Conservation (phyloP, 495 filamentous ascomycete species). For the Terfezia boudieri region DNA sequence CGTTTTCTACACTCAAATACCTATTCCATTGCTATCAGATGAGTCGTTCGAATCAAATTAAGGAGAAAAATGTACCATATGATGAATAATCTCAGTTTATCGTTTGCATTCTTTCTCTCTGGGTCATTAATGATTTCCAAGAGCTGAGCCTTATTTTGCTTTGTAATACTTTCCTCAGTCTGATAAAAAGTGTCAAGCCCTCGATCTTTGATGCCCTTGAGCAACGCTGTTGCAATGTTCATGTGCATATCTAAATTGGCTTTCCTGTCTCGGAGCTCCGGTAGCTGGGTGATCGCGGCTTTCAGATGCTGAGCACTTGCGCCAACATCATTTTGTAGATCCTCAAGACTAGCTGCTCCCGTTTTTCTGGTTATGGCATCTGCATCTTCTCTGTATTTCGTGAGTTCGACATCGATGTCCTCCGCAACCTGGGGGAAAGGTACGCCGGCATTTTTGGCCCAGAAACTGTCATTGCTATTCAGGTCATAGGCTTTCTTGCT, state of each 20-base stretch:
- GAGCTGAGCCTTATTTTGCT: constrained; percentile 76
- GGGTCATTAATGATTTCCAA: constrained; percentile 64
- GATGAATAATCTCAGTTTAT: constrained; percentile 83
- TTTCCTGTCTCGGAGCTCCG: constrained; percentile 82
- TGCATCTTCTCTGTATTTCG: constrained; percentile 86
- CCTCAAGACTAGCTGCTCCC: constrained; percentile 77
- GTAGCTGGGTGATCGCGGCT: constrained; percentile 76
- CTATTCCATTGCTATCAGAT: constrained; percentile 1
- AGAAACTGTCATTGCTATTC: constrained; percentile 86
- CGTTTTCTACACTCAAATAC: constrained; percentile 67
- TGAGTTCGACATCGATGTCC: constrained; percentile 81
- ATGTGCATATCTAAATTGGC: constrained; percentile 92
- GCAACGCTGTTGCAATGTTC: constrained; percentile 75
- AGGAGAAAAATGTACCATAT: constrained; percentile 48
- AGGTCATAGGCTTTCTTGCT: constrained; percentile 78
- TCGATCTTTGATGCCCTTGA: constrained; percentile 80
- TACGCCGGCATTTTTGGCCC: constrained; percentile 75
- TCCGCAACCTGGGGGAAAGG: constrained; percentile 95
- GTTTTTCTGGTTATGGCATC: constrained; percentile 88
- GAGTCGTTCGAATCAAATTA: background rate
- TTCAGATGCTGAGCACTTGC: constrained; percentile 86
- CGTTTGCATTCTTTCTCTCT: constrained; percentile 56
- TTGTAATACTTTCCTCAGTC: constrained; percentile 80
- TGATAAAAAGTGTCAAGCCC: constrained; percentile 94
- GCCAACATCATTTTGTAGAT: constrained; percentile 67